A percentile compares a stretch with the other conserved stretches of the same genome.
These are phyloP conservation scores for Orbilia brochopaga DNA, from an alignment of 2,329 filamentous ascomycete genomes.

Conservation along the genomic window DNA sequence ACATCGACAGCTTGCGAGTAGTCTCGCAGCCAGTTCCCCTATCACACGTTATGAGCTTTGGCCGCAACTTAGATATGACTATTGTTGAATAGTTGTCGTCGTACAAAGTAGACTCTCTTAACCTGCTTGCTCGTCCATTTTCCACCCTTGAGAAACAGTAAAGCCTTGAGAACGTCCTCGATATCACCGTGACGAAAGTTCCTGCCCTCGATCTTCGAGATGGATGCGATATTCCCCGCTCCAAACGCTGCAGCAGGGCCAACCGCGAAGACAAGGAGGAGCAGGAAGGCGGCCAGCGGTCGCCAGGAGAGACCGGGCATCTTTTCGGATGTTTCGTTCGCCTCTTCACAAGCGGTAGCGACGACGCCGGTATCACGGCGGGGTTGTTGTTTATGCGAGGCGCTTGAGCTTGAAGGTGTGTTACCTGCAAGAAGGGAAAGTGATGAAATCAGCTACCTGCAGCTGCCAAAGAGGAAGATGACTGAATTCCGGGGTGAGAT, in stretches of 20 bases:
- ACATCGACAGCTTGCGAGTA: conserved; percentile 85
- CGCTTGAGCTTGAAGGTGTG: neutral
- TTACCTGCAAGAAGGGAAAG: too few species aligned
- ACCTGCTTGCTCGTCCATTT: conserved; percentile 84
- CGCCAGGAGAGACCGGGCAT: conserved; percentile 36
- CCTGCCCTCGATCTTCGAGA: conserved; percentile 68
- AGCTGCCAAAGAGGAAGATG: neutral
- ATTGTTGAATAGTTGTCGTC: conserved; percentile 7
- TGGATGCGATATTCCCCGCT: conserved; percentile 70
- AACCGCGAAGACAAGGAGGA: conserved; percentile 63
- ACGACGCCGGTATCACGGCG: conserved; percentile 1
- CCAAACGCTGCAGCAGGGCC: conserved; percentile 68
- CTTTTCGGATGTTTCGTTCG: conserved; percentile 3
- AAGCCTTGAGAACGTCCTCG: conserved; percentile 74
- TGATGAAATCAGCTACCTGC: neutral
- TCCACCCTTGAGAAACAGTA: conserved; percentile 78
- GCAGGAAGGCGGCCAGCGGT: conserved; percentile 55
- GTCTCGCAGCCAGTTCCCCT: conserved; percentile 82
- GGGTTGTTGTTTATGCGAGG: neutral
- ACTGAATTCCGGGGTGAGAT: neutral
- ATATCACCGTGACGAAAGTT: conserved; percentile 73
- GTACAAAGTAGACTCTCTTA: conserved; percentile 67
- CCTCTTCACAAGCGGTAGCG: neutral
- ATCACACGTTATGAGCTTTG: neutral
- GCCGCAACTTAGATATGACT: neutral